Evolutionary conservation across 176 grass and related monocot genomes (phyloP).

Genomic region (Urochloa ruziziensis): DNA sequence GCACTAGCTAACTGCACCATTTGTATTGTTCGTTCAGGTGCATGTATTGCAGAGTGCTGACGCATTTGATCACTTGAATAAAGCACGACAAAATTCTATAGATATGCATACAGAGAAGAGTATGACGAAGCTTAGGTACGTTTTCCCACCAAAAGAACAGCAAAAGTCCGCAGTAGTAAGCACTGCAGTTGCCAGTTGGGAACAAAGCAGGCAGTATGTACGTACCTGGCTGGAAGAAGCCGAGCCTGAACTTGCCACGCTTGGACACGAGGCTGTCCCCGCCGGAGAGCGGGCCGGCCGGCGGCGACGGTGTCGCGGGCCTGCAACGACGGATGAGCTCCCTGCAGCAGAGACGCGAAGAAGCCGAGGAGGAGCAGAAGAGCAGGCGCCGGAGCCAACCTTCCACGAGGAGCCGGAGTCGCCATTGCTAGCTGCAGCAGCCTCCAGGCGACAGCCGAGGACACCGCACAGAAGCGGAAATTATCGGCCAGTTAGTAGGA

Average conservation of each 20-base stretch:
- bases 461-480: not conserved
- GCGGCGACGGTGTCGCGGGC: slow-evolving; percentile 25
- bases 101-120: no score
- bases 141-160: no score
- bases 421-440: slow-evolving; percentile 11
- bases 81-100: no score
- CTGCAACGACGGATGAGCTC: not conserved
- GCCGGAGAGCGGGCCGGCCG: slow-evolving; percentile 25
- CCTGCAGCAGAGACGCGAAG: not conserved
- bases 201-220: not conserved
- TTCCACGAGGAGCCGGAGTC: not conserved
- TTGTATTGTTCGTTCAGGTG: no score
- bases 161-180: not conserved
- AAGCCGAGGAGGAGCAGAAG: not conserved
- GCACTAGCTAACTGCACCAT: no score
- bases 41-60: no score
- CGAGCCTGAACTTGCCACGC: slow-evolving; percentile 51
- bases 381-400: not conserved
- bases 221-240: slow-evolving; percentile 49
- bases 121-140: no score
- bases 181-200: not conserved
- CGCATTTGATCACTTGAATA: no score
- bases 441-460: not conserved
- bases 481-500: not conserved
- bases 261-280: slow-evolving; percentile 33